Percentiles rank a stretch among this genome's conserved stretches.
These are phyloP conservation scores for Globisporangium irregulare DNA, from an alignment of 352 stramenopile genomes.

Conservation along the genomic window DNA sequence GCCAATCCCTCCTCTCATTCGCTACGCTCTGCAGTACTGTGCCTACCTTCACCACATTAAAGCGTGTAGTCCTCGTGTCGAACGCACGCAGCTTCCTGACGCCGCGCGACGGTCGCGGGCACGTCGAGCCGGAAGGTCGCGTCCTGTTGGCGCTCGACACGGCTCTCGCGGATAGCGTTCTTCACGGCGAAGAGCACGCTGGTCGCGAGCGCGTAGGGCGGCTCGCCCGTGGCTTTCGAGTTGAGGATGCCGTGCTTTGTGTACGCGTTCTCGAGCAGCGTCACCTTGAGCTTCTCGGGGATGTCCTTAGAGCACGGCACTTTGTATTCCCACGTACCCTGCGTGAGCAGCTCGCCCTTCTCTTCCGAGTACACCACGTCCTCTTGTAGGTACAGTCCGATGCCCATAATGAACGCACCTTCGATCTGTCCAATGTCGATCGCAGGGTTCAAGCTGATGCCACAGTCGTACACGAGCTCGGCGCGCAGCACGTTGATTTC, in stretches of 20 bases:
- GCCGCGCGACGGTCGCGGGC: conserved; percentile 36
- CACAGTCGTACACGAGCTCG: conserved; percentile 91
- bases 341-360: conserved; percentile 90
- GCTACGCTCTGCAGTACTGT: background rate
- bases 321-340: conserved; percentile 95
- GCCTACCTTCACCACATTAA: background rate
- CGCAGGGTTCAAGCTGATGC: conserved; percentile 94
- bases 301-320: conserved; percentile 96
- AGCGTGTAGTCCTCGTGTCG: conserved; percentile 25
- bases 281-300: conserved; percentile 94
- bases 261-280: conserved; percentile 89
- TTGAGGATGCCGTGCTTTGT: conserved; percentile 95
- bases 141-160: conserved; percentile 55
- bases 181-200: conserved; percentile 96
- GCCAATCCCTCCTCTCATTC: background rate
- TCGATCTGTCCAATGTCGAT: conserved; percentile 99
- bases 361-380: conserved; percentile 93
- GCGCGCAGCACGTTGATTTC: conserved; percentile 85
- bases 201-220: conserved; percentile 93
- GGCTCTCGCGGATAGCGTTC: conserved; percentile 87
- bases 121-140: conserved; percentile 42
- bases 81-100: conserved; percentile 33
- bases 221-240: conserved; percentile 95
- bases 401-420: conserved; percentile 95
- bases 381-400: conserved; percentile 93